phyloP scores from a whole-genome alignment of 78 protist species.

The Capsaspora owczarzaki region DNA sequence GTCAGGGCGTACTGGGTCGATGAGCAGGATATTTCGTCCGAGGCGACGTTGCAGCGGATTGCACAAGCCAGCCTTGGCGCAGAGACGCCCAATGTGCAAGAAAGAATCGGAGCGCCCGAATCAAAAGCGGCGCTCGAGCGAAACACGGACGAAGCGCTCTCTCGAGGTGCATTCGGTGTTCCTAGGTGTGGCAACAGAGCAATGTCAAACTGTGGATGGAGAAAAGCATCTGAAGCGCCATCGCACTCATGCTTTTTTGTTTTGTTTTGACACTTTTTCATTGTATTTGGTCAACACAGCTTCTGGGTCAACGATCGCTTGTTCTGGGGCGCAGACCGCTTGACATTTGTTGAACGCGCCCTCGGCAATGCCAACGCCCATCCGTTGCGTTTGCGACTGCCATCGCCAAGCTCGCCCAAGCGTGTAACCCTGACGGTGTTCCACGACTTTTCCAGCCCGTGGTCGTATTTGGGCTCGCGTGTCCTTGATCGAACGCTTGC shows the following conservation, averaged over 20 bases:
- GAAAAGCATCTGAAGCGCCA: background rate
- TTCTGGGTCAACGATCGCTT: background rate
- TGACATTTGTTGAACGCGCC: conserved; percentile 11
- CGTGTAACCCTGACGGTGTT: too few relatives aligned
- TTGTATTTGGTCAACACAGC: background rate
- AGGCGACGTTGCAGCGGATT: background rate
- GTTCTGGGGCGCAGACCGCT: conserved; percentile 14
- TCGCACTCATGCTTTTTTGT: background rate
- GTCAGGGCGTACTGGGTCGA: conserved; percentile 12
- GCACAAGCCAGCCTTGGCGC: background rate
- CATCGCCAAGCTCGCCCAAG: background rate
- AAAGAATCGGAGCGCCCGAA: background rate
- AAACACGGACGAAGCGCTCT: conserved; percentile 10
- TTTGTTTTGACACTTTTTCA: background rate
- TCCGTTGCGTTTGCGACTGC: background rate
- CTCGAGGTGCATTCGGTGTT: background rate
- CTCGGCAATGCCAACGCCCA: background rate
- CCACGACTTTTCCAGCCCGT: background rate
- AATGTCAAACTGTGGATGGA: background rate
- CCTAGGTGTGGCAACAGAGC: background rate
- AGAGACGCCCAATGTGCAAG: background rate
- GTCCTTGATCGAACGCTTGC: background rate
- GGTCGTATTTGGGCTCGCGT: too few relatives aligned
- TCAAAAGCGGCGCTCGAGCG: background rate
- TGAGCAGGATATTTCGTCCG: background rate